These are phyloP conservation scores for Coniochaeta prunicola DNA, from an alignment of 2,329 filamentous ascomycete species.

Conservation along the genomic window DNA sequence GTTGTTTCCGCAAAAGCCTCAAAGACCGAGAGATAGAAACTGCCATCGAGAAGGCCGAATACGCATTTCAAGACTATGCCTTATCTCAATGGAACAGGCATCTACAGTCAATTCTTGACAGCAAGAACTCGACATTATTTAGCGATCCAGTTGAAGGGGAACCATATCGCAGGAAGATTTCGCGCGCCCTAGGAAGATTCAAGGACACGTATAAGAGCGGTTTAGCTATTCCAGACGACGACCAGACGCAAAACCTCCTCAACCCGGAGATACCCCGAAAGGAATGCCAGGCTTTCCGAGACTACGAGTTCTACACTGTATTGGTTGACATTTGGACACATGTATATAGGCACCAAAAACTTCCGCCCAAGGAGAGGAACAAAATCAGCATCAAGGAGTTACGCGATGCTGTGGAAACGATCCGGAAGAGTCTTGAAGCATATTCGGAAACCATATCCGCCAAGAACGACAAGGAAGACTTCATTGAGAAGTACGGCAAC, in stretches of 20 bases:
- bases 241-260: not conserved
- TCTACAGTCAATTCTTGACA: slow-evolving; percentile 9
- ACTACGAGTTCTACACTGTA: slow-evolving; percentile 9
- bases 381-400: slow-evolving; percentile 22
- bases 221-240: not conserved
- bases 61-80: slow-evolving; percentile 31
- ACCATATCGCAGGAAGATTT: not conserved
- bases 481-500: slow-evolving; percentile 25
- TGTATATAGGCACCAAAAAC: slow-evolving; percentile 12
- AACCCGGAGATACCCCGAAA: not conserved
- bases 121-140: slow-evolving; percentile 6
- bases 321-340: slow-evolving; percentile 14
- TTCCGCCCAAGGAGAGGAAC: slow-evolving; percentile 15
- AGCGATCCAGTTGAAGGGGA: not conserved
- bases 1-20: slow-evolving; percentile 19
- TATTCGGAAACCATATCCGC: not conserved
- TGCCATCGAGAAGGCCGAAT: slow-evolving; percentile 18
- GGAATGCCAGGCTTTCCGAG: slow-evolving; percentile 10
- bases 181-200: slow-evolving; percentile 7
- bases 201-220: not conserved
- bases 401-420: slow-evolving; percentile 15
- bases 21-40: slow-evolving; percentile 5
- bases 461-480: not conserved
- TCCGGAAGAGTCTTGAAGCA: slow-evolving; percentile 21
- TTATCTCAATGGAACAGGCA: slow-evolving; percentile 26